Base-by-base conservation (phyloP, 2,329 filamentous ascomycete genomes). In the Penicillium sp. region DNA sequence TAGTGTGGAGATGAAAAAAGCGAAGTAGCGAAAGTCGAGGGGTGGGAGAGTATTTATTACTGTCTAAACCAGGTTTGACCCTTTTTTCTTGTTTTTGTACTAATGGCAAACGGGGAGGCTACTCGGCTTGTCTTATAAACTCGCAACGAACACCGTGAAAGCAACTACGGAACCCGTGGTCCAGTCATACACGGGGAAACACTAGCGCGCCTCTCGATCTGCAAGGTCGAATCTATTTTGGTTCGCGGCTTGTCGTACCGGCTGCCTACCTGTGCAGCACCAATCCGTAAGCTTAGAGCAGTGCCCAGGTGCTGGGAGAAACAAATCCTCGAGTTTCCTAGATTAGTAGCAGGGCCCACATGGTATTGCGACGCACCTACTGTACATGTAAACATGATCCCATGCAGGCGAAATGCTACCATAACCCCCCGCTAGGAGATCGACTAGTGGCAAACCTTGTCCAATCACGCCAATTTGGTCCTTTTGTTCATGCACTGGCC, bases 201-300 rank as follows among this genome's bases (percentile, higher is more conserved):
- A 51, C 52, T 59, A 64, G 61, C 53, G 56, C 42, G 45, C 26
- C 52, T 50, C 54, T 45, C 14, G 58, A 64, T 61, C 60, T 65
- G 62, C 62, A 65, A 64, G 62, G 61, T 57, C 56, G 42, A 46
- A 63, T 57, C 62, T 57, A 62, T 66, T 64, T 61, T 63, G 26
- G 59, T 52, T 35, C 44, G 7, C 29, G 49, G 42, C n/a, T 29
- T 44, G 49, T 52, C 31, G 49, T 26, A 51, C 39, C 49, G 49
- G 49, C 35, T 51, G 37, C 21, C 49, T 51, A 26, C 49, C 26
- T 51, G 10, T 22, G 47, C 29, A 42, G 47, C 29, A 42, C 14
- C 33, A 42, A 42, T 50, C 24, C 48, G 48, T 50, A 44, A 44
- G 49, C 49, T 42, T 24, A 11, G 10, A 27, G 35, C 21, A 29